Conservation (phyloP, 108 stramenopile species). For the Pinguiococcus pyrenoidosus region DNA sequence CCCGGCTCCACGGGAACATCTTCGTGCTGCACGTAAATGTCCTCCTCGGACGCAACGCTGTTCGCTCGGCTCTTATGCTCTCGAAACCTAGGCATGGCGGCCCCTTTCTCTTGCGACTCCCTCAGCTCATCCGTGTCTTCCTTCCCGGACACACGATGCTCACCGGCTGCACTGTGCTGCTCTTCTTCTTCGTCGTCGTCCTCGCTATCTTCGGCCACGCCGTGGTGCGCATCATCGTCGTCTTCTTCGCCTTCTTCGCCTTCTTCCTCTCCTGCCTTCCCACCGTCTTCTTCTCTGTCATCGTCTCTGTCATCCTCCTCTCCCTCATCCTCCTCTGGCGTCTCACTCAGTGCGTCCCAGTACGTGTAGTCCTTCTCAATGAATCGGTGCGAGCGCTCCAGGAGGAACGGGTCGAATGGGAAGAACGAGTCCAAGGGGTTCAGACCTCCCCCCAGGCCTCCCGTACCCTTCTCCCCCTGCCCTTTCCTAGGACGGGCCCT, state of each 20-base stretch:
- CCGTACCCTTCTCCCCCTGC: slow-evolving; percentile 52
- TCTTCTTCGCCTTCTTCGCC: slow-evolving; percentile 6
- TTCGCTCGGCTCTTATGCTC: too few species aligned
- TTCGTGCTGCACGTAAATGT: too few species aligned
- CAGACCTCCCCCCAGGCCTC: slow-evolving; percentile 65
- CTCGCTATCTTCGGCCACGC: not conserved
- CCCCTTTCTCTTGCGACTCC: too few species aligned
- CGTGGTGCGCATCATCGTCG: slow-evolving; percentile 1
- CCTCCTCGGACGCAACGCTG: too few species aligned
- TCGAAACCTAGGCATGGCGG: too few species aligned
- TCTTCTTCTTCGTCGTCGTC: slow-evolving; percentile 1
- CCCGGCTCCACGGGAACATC: too few species aligned
- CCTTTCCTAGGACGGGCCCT: not conserved
- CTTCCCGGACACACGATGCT: not conserved
- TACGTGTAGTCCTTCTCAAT: slow-evolving; percentile 66
- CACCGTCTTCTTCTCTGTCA: not conserved
- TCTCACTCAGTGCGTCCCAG: slow-evolving; percentile 56
- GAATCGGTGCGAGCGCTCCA: slow-evolving; percentile 55
- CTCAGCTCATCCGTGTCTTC: too few species aligned
- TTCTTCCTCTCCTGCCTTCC: slow-evolving; percentile 20
- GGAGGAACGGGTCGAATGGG: slow-evolving; percentile 88
- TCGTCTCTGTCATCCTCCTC: not conserved
- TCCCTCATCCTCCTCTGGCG: slow-evolving; percentile 4
- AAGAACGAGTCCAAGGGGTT: slow-evolving; percentile 91
- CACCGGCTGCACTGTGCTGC: not conserved